These are phyloP conservation scores for Aschersonia sp. DNA, from an alignment of 2,329 filamentous ascomycete species.

Conservation along the genomic window DNA sequence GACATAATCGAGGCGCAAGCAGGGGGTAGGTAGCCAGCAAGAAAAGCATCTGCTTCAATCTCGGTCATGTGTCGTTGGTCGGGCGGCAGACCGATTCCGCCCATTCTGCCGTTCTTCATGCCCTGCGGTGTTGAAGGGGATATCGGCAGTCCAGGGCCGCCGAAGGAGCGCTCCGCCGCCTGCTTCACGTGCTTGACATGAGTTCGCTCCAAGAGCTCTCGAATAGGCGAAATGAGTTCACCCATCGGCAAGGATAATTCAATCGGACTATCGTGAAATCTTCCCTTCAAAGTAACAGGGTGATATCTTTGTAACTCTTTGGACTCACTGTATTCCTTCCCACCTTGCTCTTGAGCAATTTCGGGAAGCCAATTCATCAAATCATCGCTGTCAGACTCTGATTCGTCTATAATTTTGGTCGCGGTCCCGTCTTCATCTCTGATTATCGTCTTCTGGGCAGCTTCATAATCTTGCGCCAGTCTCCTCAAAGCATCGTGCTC, in stretches of 20 bases:
- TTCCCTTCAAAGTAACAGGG: conserved; percentile 58
- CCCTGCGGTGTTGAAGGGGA: conserved; percentile 56
- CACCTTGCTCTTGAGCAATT: conserved; percentile 13
- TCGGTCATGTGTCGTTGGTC: conserved; percentile 53
- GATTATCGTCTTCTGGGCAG: conserved; percentile 20
- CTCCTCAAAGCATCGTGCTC: conserved; percentile 39
- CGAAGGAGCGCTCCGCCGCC: conserved; percentile 60
- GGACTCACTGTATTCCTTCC: conserved; percentile 16
- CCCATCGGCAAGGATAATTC: conserved; percentile 62
- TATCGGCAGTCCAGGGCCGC: conserved; percentile 60
- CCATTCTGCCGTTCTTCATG: conserved; percentile 43
- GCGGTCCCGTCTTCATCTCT: conserved; percentile 11
- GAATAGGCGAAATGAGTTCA: conserved; percentile 57
- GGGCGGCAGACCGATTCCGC: conserved; percentile 48
- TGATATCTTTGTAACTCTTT: conserved; percentile 44
- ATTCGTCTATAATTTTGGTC: conserved; percentile 1
- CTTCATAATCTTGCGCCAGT: conserved; percentile 43
- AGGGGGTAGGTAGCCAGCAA: conserved; percentile 55
- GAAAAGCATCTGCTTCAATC: conserved; percentile 61
- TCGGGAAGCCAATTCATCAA: conserved; percentile 15
- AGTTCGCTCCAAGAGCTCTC: conserved; percentile 49
- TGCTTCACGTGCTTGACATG: conserved; percentile 62
- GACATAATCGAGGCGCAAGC: conserved; percentile 55
- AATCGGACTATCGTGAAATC: conserved; percentile 56
- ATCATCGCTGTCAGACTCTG: conserved; percentile 12